Conservation (phyloP, 371 early-diverging fungal species). For the Mucor mucedo region DNA sequence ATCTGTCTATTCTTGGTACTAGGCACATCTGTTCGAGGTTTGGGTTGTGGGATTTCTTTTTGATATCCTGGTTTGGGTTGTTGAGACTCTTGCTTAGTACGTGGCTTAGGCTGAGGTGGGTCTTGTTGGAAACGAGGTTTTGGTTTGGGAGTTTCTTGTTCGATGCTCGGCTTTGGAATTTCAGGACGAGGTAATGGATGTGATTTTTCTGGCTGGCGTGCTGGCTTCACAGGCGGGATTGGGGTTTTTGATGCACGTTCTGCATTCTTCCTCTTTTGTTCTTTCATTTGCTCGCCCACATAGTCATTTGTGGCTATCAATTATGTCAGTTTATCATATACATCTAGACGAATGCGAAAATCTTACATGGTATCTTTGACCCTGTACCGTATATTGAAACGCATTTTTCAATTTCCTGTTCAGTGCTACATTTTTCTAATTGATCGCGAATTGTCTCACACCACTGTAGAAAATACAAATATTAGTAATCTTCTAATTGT, state of each 20-base stretch:
- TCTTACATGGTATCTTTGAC: slow-evolving; percentile 36
- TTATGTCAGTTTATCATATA: background rate
- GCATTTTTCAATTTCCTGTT: slow-evolving; percentile 35
- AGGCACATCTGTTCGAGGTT: too few relatives aligned
- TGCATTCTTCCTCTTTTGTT: slow-evolving; percentile 24
- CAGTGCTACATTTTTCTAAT: slow-evolving; percentile 38
- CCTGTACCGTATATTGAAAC: slow-evolving; percentile 39
- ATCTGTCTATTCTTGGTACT: too few relatives aligned
- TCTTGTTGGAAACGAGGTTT: slow-evolving; percentile 1
- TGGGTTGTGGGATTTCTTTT: too few relatives aligned
- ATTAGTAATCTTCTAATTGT: too few relatives aligned
- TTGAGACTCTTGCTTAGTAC: background rate
- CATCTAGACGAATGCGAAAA: background rate
- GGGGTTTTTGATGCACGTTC: background rate
- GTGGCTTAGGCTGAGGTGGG: background rate
- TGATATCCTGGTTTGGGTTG: background rate
- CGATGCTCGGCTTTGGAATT: too few relatives aligned
- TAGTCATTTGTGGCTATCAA: slow-evolving; percentile 40
- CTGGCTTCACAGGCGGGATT: slow-evolving; percentile 11
- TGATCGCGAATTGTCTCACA: slow-evolving; percentile 42
- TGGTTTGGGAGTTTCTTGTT: background rate
- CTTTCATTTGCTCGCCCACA: slow-evolving; percentile 30
- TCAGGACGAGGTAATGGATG: background rate
- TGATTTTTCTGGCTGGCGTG: background rate
- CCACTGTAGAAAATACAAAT: slow-evolving; percentile 27